phyloP scores from a whole-genome alignment of 225 moss, liverwort and hornwort species.

The Thuidium tamariscinum region DNA sequence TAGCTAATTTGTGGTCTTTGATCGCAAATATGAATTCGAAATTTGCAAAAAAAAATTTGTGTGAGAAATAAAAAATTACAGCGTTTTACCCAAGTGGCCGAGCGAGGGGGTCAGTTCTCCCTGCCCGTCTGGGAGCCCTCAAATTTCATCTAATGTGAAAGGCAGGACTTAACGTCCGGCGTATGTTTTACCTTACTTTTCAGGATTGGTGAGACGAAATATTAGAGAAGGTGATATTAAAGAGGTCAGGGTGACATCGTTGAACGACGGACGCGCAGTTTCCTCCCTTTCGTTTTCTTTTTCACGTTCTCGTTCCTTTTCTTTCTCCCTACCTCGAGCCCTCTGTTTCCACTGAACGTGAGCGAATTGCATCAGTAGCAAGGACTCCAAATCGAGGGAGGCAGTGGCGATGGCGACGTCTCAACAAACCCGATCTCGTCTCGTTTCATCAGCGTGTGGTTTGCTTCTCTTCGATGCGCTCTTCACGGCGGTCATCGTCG shows the following conservation, averaged over 20 bases:
- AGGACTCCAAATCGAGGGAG: not conserved
- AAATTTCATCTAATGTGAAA: too few relatives aligned
- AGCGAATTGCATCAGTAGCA: not conserved
- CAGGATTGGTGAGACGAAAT: not conserved
- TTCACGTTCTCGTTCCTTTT: not conserved
- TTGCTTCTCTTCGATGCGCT: constrained; percentile 63
- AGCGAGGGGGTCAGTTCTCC: too few relatives aligned
- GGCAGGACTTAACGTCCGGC: too few relatives aligned
- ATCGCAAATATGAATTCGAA: too few relatives aligned
- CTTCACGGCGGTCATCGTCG: constrained; percentile 58
- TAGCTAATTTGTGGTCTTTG: too few relatives aligned
- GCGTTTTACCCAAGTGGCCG: too few relatives aligned
- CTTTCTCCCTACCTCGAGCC: not conserved
- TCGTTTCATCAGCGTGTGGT: constrained; percentile 15
- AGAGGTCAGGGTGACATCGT: not conserved
- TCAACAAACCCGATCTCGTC: not conserved
- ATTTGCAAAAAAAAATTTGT: too few relatives aligned
- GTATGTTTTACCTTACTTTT: too few relatives aligned
- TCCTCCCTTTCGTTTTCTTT: not conserved
- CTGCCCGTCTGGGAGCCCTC: too few relatives aligned
- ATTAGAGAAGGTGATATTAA: not conserved
- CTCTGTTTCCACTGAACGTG: not conserved
- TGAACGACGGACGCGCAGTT: not conserved
- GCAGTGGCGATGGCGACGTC: not conserved
- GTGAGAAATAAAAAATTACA: too few relatives aligned